Evolutionary conservation across 2,329 filamentous ascomycete genomes (phyloP), one percentile per base, ranked within the genome.

Genomic region (Dactylonectria estremocensis): DNA sequence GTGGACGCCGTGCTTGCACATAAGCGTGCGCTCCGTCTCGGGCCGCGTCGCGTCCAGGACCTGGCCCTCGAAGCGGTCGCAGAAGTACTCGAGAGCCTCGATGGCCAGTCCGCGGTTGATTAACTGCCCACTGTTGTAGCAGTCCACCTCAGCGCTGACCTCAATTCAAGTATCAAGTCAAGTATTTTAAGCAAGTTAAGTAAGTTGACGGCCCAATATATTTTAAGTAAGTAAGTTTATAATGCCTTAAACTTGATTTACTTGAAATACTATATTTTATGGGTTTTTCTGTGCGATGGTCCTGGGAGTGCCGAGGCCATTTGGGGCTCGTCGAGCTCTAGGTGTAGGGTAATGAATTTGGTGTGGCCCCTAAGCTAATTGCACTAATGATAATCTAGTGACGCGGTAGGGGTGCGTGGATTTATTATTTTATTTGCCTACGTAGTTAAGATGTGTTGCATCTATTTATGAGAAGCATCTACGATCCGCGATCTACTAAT

Each of bases 191-290:
- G 46, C 13, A 50, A 22, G 18, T 50, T 18, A 50, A 50, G 46
- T 50, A 50, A 50, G 46, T 50, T 14, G 46, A 28, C 20, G 4
- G 9, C 46, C 18, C 46, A 24, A 24, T 50, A 5, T 14, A 50
- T 22, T 50, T 28, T 18, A 50, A 28, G 46, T 50, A 50, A 28
- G 46, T 24, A 50, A 50, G 46, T 50, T 28, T 20, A 50, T 24
- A 13, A 22, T 24, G 46, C 46, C 20, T 13, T 14, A 22, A 50
- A 50, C 46, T 50, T 50, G 46, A 50, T 24, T 50, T n/a, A 50
- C 46, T 50, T 50, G 46, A 50, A 50, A 50, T 50, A 50, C 46
- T 24, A 24, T 7, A 50, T 40, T 22, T 50, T 50, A 50, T 50
- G 5, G n/a, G 7, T 50, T 24, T 50, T 22, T 18, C 20, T 28